These are phyloP conservation scores for Mortierella sp. DNA, from an alignment of 371 early-diverging fungal genomes.

Conservation along the genomic window DNA sequence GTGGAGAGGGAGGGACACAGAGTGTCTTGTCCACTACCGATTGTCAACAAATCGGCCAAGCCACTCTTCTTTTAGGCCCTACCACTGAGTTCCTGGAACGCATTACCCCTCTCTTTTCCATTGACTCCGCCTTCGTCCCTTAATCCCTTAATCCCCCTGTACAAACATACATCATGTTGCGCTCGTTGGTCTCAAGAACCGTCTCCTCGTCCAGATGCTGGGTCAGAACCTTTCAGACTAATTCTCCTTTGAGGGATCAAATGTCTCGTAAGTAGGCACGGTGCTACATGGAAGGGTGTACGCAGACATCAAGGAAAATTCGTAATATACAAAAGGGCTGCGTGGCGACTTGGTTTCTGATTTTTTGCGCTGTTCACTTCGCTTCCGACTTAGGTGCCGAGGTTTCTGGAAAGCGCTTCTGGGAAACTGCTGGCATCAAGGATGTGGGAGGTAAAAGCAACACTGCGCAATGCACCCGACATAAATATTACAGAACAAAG, in stretches of 20 bases:
- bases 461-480: neutral
- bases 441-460: conserved; percentile 62
- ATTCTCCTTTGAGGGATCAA: conserved; percentile 41
- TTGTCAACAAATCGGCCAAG: conserved; percentile 1
- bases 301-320: too few species aligned
- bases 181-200: conserved; percentile 29
- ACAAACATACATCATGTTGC: conserved; percentile 23
- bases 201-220: conserved; percentile 12
- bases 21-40: neutral
- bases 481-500: neutral
- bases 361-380: conserved; percentile 6
- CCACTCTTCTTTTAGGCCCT: neutral
- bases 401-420: conserved; percentile 77
- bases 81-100: too few species aligned
- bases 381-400: conserved; percentile 58
- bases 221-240: conserved; percentile 33
- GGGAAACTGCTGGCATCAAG: conserved; percentile 76
- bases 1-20: too few species aligned
- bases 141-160: neutral
- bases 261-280: conserved; percentile 54
- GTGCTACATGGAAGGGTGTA: too few species aligned
- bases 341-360: too few species aligned
- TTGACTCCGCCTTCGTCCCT: neutral
- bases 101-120: neutral
- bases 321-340: too few species aligned